A percentile compares a stretch with the other conserved stretches of the same genome.
Conservation (phyloP, 2,329 filamentous ascomycete genomes). For the Botrytis cinerea region DNA sequence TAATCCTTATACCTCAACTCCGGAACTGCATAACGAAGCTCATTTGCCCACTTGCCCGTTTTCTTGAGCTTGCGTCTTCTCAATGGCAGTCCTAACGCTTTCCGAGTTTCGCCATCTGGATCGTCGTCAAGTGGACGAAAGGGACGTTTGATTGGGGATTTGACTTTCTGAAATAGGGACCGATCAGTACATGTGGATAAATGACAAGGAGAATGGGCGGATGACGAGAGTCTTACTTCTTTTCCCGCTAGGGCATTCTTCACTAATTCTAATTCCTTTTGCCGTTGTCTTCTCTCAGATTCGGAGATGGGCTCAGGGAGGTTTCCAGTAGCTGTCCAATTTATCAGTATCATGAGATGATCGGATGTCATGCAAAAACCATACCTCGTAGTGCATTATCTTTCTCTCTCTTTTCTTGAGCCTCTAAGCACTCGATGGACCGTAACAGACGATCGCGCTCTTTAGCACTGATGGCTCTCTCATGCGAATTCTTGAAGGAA, state of each 20-base stretch:
- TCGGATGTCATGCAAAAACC: not conserved
- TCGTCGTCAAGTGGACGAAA: not conserved
- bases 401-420: slow-evolving; percentile 10
- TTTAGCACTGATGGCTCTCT: not conserved
- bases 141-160: not conserved
- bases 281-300: slow-evolving; percentile 25
- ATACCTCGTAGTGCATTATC: slow-evolving; percentile 24
- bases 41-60: slow-evolving; percentile 17
- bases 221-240: not conserved
- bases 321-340: not conserved
- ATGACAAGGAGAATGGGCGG: not conserved
- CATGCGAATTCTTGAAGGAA: not conserved
- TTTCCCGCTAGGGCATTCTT: slow-evolving; percentile 22
- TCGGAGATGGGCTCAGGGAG: slow-evolving; percentile 28
- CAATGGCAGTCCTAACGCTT: slow-evolving; percentile 11
- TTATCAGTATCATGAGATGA: not conserved
- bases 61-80: slow-evolving; percentile 16
- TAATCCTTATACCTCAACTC: slow-evolving; percentile 13
- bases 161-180: not conserved
- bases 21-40: not conserved
- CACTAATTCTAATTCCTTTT: slow-evolving; percentile 12
- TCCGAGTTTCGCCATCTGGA: slow-evolving; percentile 20
- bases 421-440: slow-evolving; percentile 25
- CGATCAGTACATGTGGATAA: not conserved
- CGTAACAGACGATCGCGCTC: slow-evolving; percentile 11